phyloP scores from a whole-genome alignment of 2,329 filamentous ascomycete genomes.

The Pyrenophora teres region DNA sequence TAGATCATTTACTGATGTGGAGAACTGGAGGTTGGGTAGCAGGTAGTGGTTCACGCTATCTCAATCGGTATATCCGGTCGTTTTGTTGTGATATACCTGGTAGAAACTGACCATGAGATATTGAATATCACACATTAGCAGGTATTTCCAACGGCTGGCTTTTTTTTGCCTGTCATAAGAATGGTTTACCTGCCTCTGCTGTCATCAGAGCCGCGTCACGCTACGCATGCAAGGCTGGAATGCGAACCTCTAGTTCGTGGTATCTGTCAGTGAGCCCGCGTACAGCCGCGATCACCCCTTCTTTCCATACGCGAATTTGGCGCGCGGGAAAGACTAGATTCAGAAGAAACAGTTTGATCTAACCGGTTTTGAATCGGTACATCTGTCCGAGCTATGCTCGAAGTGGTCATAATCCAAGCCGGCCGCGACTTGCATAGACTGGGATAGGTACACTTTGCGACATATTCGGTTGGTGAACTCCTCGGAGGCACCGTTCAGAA shows the following conservation, averaged over 20 bases:
- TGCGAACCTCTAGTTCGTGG: neutral
- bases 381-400: neutral
- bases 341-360: neutral
- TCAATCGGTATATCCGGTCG: no score
- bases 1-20: no score
- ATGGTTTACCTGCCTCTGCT: no score
- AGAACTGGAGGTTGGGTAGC: no score
- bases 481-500: neutral
- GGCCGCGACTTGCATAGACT: neutral
- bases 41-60: no score
- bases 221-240: no score
- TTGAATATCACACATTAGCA: no score
- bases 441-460: neutral
- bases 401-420: neutral
- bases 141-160: no score
- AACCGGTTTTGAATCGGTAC: neutral
- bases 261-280: neutral
- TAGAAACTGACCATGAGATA: no score
- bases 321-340: neutral
- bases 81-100: no score
- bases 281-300: neutral
- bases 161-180: no score
- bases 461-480: neutral
- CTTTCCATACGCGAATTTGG: neutral
- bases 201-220: no score